These are phyloP conservation scores for Aspergillus sparsus DNA, from an alignment of 495 filamentous ascomycete genomes.

Conservation along the genomic window DNA sequence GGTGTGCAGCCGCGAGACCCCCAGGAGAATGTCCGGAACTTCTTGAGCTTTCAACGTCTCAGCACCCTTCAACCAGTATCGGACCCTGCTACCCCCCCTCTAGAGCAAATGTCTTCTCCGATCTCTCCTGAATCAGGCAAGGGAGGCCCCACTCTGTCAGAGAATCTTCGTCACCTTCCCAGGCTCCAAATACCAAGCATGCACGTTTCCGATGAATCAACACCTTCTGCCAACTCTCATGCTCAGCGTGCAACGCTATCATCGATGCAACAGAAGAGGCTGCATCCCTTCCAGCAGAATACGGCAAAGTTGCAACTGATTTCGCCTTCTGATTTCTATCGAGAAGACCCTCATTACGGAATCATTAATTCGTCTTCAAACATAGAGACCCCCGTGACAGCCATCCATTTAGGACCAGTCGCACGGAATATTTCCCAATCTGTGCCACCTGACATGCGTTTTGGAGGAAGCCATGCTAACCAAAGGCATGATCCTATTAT, in stretches of 20 bases:
- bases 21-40: slow-evolving; percentile 87
- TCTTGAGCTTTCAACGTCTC: slow-evolving; percentile 75
- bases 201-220: slow-evolving; percentile 6
- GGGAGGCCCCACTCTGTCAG: slow-evolving; percentile 19
- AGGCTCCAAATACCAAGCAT: slow-evolving; percentile 56
- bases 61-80: slow-evolving; percentile 38
- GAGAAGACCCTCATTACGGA: slow-evolving; percentile 54
- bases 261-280: slow-evolving; percentile 15
- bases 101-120: slow-evolving; percentile 52
- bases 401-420: slow-evolving; percentile 66
- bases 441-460: slow-evolving; percentile 86
- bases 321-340: slow-evolving; percentile 34
- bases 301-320: slow-evolving; percentile 3
- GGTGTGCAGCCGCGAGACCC: slow-evolving; percentile 72
- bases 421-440: slow-evolving; percentile 77
- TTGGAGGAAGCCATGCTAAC: background rate
- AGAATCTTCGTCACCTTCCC: slow-evolving; percentile 55
- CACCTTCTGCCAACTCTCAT: slow-evolving; percentile 15
- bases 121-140: slow-evolving; percentile 40
- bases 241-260: slow-evolving; percentile 31
- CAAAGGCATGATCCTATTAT: slow-evolving; percentile 17
- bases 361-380: slow-evolving; percentile 83
- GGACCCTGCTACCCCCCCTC: slow-evolving; percentile 44
- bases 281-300: background rate
- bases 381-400: slow-evolving; percentile 84